Base-by-base conservation (phyloP, 176 grass and related monocot genomes). In the Lolium rigidum region DNA sequence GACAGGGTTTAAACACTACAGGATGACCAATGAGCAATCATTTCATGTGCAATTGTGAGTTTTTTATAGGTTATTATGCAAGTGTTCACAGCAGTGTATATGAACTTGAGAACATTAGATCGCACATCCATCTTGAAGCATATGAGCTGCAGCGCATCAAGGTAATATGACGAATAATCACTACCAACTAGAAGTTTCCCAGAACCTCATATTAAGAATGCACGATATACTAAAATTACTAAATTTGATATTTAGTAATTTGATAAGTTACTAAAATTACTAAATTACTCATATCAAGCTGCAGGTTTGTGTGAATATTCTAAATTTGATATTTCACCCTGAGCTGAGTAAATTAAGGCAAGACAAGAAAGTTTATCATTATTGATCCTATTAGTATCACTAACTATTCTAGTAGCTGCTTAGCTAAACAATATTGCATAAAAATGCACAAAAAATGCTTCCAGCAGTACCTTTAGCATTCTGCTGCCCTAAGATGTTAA, bases 401-500 rank as follows among this genome's bases (percentile, higher is more conserved):
- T 54, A 49, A 10, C 20, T 50, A 21, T 84, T 76, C 3, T 62
- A 35, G 10, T 50, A 63, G 6, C 16, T 43, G 39, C 31, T 63
- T 13, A 83, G 24, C 5, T 21, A 88, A 83, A 35, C 41, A 10
- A 10, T 90, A 46, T 15, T 38, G 20, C 55, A 57, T 28, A 49
- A 25, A 38, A 74, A 77, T 77, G 20, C 43, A 71, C 70, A 73
- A 15, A 71, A 37, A 65, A 20, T 12, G 3, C 10, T n/a, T 73
- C 47, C 21, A 79, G 73, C 18, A 75, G 55, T 74, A 80, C 44
- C 54, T 77, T 77, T 70, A 80, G n/a, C n/a, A 80, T 74, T 41
- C 13, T 69, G 84, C n/a, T 43, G 44, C 35, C 50, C 11, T 70
- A 67, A 78, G 9, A 84, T 85, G 18, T 39, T 68, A 81, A 24